These are phyloP conservation scores for Chrysosporium queenslandicum DNA, from an alignment of 2,329 filamentous ascomycete species.

Conservation along the genomic window DNA sequence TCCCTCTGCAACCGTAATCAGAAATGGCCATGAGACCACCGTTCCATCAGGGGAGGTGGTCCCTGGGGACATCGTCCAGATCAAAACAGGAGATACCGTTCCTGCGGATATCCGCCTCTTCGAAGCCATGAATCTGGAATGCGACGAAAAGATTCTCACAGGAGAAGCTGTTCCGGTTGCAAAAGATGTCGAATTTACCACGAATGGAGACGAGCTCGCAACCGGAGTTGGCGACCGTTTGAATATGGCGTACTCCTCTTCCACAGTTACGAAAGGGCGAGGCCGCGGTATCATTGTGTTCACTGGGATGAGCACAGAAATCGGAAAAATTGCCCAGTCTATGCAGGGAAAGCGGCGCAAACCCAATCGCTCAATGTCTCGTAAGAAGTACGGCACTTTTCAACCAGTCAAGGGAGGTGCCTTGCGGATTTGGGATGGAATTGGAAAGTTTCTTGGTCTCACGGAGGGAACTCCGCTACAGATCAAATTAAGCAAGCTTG, in stretches of 20 bases:
- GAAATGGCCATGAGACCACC: conserved; percentile 45
- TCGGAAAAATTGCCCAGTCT: conserved; percentile 50
- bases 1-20: conserved; percentile 47
- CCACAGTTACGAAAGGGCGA: conserved; percentile 50
- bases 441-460: conserved; percentile 49
- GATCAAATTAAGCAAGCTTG: conserved; percentile 75
- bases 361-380: conserved; percentile 35
- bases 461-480: conserved; percentile 71
- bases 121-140: conserved; percentile 59
- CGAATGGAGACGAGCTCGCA: conserved; percentile 21
- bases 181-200: conserved; percentile 37
- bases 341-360: conserved; percentile 44
- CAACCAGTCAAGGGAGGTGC: conserved; percentile 43
- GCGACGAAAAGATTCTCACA: conserved; percentile 56
- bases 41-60: conserved; percentile 50
- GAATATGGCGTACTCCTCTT: conserved; percentile 53
- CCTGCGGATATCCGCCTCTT: conserved; percentile 49
- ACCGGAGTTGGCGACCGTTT: conserved; percentile 48
- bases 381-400: conserved; percentile 37
- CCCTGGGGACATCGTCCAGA: conserved; percentile 46
- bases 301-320: conserved; percentile 53
- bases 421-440: conserved; percentile 39
- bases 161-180: conserved; percentile 52
- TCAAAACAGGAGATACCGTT: conserved; percentile 48
- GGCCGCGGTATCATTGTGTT: conserved; percentile 50